Base-by-base conservation (phyloP, 2,329 filamentous ascomycete genomes). In the Aureobasidium mangrovei region DNA sequence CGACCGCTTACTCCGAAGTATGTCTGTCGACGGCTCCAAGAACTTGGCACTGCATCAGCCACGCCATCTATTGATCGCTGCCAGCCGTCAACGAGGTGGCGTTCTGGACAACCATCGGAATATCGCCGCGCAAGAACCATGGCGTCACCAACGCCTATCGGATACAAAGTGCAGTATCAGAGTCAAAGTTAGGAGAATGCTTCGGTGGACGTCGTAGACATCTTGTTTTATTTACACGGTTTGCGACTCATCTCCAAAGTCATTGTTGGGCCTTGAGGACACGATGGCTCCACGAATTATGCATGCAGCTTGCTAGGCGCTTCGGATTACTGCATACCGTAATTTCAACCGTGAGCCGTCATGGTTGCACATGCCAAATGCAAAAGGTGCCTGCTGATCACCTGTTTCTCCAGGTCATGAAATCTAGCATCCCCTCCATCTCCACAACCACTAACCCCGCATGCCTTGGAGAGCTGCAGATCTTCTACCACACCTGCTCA, bases 301-400 rank as follows among this genome's bases (percentile, higher is more conserved):
- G 18, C 18, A 18, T 18, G 18, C 18, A 18, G 12, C 12, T 24
- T 7, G 26, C 7, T 7, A 27, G 10, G 47, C 47, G 47, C 47
- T 42, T 7, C 28, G 38, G 10, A 28, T 35, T 51, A 35, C 47
- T 28, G 18, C 9, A 40, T 51, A 18, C 31, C 28, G 47, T 35
- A 26, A 5, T 28, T 7, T 28, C 28, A 49, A 49, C 40, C 27
- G 24, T 31, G 4, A 8, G 38, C 2, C 3, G 4, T 29, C 38
- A 51, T 18, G 12, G 32, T 35, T 35, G 18, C 18, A 18, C 18
- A 18, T 35, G 32, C 18, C 31, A 18, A 18, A 51, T 32, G 26
- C 36, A 27, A 32, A 3, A 40, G 31, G 46, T 49, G 18, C 47
- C 47, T 51, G 47, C 38, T 42, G 47, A 51, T 51, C 47, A 51